Percentiles rank a stretch among this genome's conserved stretches.
Evolutionary conservation across 169 alveolate species (phyloP).

Genomic region (Eimeria tenella): DNA sequence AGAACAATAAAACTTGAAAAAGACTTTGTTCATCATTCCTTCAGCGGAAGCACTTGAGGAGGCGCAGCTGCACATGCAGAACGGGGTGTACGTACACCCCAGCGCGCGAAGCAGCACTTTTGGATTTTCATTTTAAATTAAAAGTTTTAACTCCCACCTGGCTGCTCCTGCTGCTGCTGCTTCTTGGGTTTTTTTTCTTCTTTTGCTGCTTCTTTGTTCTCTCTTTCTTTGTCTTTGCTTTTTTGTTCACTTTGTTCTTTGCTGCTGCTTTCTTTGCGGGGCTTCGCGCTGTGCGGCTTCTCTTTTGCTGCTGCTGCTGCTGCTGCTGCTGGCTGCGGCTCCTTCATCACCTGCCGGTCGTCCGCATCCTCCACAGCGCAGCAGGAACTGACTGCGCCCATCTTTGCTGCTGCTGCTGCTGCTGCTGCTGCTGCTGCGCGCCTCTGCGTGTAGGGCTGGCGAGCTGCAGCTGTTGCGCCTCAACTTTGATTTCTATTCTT

Average conservation of each 20-base stretch:
- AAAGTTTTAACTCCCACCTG: background rate
- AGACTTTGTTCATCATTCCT: too few species aligned
- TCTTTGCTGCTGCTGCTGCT: background rate
- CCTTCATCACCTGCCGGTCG: slow-evolving; percentile 46
- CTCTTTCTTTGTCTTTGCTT: background rate
- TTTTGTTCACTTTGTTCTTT: background rate
- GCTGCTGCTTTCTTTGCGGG: background rate
- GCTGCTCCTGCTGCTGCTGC: background rate
- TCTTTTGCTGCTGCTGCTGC: too few species aligned
- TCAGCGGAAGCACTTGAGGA: too few species aligned
- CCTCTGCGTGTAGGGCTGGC: too few species aligned
- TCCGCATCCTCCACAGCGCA: slow-evolving; percentile 79
- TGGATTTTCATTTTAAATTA: too few species aligned
- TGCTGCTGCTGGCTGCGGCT: background rate
- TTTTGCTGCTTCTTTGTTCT: background rate
- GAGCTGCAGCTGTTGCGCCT: too few species aligned
- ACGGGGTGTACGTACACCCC: too few species aligned
- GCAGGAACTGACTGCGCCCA: slow-evolving; percentile 81
- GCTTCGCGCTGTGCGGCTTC: background rate
- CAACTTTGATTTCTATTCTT: too few species aligned
- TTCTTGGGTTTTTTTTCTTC: background rate
- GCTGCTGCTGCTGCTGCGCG: too few species aligned
- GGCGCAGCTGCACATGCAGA: too few species aligned
- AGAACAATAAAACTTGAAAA: too few species aligned
- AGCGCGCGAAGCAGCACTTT: too few species aligned